A percentile compares a stretch with the other conserved stretches of the same genome.
phyloP scores from a whole-genome alignment of 441 rosid species.

The Theobroma grandiflorum region DNA sequence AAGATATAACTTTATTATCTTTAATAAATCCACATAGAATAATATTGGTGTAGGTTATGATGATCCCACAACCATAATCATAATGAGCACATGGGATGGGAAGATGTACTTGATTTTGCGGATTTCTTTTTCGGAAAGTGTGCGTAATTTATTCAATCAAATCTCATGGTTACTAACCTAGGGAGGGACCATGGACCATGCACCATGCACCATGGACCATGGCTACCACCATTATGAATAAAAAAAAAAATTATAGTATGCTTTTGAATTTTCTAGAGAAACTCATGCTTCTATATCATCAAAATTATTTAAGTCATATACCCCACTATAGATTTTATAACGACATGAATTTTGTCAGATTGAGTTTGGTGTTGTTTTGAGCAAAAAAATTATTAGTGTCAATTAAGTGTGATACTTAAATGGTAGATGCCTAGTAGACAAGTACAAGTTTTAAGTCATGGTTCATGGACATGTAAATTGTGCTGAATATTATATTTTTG shows the following conservation, averaged over 20 bases:
- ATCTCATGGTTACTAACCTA: not conserved
- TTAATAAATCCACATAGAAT: too few species aligned
- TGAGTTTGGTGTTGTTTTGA: not conserved
- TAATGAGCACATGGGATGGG: not conserved
- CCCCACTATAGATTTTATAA: conserved; percentile 16
- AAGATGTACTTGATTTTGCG: not conserved
- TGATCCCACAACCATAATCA: not conserved
- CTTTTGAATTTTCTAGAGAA: not conserved
- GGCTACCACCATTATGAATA: not conserved
- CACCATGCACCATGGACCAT: not conserved
- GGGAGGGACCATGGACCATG: not conserved
- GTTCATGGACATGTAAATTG: not conserved
- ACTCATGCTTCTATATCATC: not conserved
- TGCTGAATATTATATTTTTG: not conserved
- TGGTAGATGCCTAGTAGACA: not conserved
- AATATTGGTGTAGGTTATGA: not conserved
- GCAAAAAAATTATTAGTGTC: not conserved
- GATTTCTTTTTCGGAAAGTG: too few species aligned
- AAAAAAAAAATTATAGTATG: not conserved
- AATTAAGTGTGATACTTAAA: not conserved
- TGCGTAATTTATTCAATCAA: not conserved
- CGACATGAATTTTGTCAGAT: conserved; percentile 15
- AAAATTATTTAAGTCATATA: not conserved
- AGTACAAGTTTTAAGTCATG: conserved; percentile 1
- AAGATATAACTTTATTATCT: not conserved